These are phyloP conservation scores for Lipomyces kockii DNA, from an alignment of 805 yeast species.

Conservation along the genomic window DNA sequence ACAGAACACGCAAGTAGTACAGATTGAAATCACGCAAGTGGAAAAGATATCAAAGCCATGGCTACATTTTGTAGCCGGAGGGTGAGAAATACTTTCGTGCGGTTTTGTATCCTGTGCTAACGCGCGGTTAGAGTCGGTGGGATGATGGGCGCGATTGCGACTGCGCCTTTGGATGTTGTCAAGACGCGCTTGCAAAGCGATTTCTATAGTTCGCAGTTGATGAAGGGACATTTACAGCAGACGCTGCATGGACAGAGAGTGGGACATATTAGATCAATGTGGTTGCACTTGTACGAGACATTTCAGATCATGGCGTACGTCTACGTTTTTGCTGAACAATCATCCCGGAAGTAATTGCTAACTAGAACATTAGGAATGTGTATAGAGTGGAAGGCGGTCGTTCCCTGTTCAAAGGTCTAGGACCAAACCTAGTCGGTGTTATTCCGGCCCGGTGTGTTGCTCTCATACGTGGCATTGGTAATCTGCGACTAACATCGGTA, in stretches of 20 bases:
- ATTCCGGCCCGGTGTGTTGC: conserved; percentile 71
- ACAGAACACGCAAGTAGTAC: neutral
- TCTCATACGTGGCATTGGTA: neutral
- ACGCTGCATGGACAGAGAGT: conserved; percentile 21
- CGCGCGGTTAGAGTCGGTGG: conserved; percentile 64
- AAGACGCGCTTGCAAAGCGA: conserved; percentile 94
- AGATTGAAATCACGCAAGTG: conserved; percentile 13
- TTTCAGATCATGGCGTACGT: conserved; percentile 58
- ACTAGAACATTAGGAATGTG: conserved; percentile 52
- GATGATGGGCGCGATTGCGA: conserved; percentile 93
- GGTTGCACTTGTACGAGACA: conserved; percentile 82
- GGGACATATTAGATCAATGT: conserved; percentile 51
- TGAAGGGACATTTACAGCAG: conserved; percentile 23
- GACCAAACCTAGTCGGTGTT: conserved; percentile 96
- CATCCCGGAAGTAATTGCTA: neutral
- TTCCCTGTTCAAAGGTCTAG: conserved; percentile 91
- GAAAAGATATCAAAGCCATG: conserved; percentile 48
- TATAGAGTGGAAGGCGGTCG: conserved; percentile 78
- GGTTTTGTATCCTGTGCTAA: neutral
- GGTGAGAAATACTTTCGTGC: conserved; percentile 37
- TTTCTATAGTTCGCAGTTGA: conserved; percentile 53
- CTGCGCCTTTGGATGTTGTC: conserved; percentile 94
- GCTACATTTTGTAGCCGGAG: conserved; percentile 54
- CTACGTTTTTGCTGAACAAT: neutral
- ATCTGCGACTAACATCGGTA: neutral